These are phyloP conservation scores for Phytophthora agathidicida DNA, from an alignment of 352 stramenopile species.

Conservation along the genomic window DNA sequence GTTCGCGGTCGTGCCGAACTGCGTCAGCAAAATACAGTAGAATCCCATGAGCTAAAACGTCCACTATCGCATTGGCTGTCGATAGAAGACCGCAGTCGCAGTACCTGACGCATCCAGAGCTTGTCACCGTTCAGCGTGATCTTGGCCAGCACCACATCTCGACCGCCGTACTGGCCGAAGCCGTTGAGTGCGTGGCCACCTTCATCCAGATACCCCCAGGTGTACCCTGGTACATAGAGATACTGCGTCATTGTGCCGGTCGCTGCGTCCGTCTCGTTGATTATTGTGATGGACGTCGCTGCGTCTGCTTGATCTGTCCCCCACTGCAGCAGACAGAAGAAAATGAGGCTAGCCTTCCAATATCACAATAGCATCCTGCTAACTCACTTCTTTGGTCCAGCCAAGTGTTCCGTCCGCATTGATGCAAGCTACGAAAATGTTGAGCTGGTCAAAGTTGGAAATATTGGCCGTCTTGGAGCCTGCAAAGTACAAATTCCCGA, in stretches of 20 bases:
- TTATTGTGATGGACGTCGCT: slow-evolving; percentile 54
- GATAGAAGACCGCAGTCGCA: neutral
- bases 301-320: slow-evolving; percentile 58
- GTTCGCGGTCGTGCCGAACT: slow-evolving; percentile 72
- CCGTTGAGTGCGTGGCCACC: slow-evolving; percentile 67
- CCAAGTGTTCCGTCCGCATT: slow-evolving; percentile 47
- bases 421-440: slow-evolving; percentile 62
- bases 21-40: slow-evolving; percentile 2
- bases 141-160: slow-evolving; percentile 74
- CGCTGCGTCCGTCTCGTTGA: slow-evolving; percentile 47
- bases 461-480: slow-evolving; percentile 48
- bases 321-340: slow-evolving; percentile 35
- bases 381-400: slow-evolving; percentile 62
- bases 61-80: no score
- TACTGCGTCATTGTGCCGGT: slow-evolving; percentile 23
- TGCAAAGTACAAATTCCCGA: slow-evolving; percentile 66
- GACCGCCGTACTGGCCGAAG: slow-evolving; percentile 71
- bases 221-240: slow-evolving; percentile 71
- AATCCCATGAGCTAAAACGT: neutral
- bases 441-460: slow-evolving; percentile 35
- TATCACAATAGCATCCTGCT: no score
- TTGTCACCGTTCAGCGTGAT: slow-evolving; percentile 55
- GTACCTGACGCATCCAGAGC: slow-evolving; percentile 69
- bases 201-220: slow-evolving; percentile 78
- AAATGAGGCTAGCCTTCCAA: neutral